Evolutionary conservation across 306 rosid species (phyloP), one percentile per base, ranked within the genome.

Genomic region (Hippophae rhamnoides): DNA sequence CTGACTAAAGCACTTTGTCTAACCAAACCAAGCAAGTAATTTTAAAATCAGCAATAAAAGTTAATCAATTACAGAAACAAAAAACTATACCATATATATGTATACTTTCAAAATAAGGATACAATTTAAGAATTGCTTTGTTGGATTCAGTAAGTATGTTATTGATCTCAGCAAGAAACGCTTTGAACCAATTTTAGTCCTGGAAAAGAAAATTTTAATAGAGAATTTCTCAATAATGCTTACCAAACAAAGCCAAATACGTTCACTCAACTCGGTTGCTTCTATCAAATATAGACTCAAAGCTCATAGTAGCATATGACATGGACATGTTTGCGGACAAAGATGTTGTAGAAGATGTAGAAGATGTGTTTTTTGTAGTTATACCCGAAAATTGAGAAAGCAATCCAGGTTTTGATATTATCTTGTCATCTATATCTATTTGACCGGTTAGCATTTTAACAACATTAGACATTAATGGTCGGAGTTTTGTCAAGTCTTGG

Each of bases 401-500:
- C 57, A 89, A 13, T 53, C 95, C 87, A 40, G 97, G 97, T 73
- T 71, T 80, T 27, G 77, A 67, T 56, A 89, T 75, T 12, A 61
- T 52, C 64, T 72, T 73, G 23, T 73, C 76, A 41, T 66, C 51
- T 70, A 84, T 67, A 7, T 84, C 77, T 13, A 59, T 42, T 62
- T 76, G 71, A 57, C 97, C 95, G 5, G 43, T 58, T 60, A 89
- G 78, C 97, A 89, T 84, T 59, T 64, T 47, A 58, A 81, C 83
- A 11, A 84, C 86, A 3, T 60, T 63, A 44, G 93, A 78, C 95
- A 86, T 89, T 44, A 79, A 48, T 46, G 97, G 97, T 57, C 97
- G 82, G 52, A 79, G 81, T 71, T 81, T 81, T 12, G 89, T 92
- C 65, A 79, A 65, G 65, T 86, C 89, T 70, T 84, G 97, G 7